A percentile compares a stretch with the other conserved stretches of the same genome.
Conservation (phyloP, 73 alveolate genomes). For the Blepharisma stoltei region DNA sequence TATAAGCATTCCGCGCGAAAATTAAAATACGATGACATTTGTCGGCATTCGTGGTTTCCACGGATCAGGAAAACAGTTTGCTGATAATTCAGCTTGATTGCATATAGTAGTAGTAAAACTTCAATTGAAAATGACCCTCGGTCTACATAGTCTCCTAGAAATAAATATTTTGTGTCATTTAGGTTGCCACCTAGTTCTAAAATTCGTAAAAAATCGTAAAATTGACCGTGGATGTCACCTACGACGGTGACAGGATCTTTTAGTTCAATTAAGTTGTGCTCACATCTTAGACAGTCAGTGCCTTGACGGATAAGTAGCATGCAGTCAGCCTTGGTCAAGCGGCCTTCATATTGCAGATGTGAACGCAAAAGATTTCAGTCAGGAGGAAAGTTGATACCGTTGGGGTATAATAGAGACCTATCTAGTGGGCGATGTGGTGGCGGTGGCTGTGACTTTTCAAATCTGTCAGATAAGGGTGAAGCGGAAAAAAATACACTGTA, state of each 20-base stretch:
- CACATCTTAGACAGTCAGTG: constrained; percentile 44
- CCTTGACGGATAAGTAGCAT: too few species aligned
- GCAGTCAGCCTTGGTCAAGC: too few species aligned
- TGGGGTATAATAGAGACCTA: too few species aligned
- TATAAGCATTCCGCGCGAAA: constrained; percentile 61
- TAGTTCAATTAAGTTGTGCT: constrained; percentile 66
- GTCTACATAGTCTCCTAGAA: constrained; percentile 78
- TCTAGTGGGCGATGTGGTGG: too few species aligned
- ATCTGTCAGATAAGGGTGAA: too few species aligned
- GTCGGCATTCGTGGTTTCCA: constrained; percentile 54
- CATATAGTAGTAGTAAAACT: constrained; percentile 48
- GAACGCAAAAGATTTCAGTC: too few species aligned
- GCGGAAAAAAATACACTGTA: too few species aligned
- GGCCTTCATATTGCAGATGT: too few species aligned
- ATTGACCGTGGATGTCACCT: constrained; percentile 80
- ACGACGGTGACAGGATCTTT: constrained; percentile 77
- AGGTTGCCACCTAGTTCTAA: constrained; percentile 80
- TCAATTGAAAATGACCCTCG: constrained; percentile 70
- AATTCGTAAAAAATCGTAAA: constrained; percentile 62
- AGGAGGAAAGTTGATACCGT: too few species aligned
- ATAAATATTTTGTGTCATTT: constrained; percentile 47
- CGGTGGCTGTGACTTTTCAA: too few species aligned
- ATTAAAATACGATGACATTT: constrained; percentile 42
- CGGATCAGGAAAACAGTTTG: constrained; percentile 43
- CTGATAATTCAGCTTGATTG: constrained; percentile 49